phyloP scores from a whole-genome alignment of 176 grass and related monocot species.

The Zoysia japonica region DNA sequence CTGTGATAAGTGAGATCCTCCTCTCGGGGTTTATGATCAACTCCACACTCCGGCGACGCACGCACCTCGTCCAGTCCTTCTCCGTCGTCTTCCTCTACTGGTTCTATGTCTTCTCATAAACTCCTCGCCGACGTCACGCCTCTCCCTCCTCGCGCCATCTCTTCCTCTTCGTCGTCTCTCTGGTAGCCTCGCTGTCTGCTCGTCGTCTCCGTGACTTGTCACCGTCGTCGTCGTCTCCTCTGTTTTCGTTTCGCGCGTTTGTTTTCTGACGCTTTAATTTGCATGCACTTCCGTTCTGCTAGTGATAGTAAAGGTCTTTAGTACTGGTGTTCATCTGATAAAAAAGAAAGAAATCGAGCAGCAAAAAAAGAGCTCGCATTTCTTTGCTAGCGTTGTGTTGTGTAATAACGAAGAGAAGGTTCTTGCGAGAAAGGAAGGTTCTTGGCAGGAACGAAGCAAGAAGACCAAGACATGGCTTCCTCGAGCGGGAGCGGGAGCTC shows the following conservation, averaged over 20 bases:
- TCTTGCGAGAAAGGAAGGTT: conserved; percentile 34
- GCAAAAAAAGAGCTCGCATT: neutral
- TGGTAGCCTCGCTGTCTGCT: neutral
- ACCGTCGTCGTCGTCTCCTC: no score
- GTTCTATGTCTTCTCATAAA: conserved; percentile 99
- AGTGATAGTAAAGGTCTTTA: conserved; percentile 15
- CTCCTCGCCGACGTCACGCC: conserved; percentile 20
- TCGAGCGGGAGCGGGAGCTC: conserved; percentile 64
- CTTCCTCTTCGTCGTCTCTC: neutral
- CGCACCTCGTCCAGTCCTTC: conserved; percentile 97
- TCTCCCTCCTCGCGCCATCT: neutral
- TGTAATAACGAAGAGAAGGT: neutral
- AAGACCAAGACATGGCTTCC: conserved; percentile 57
- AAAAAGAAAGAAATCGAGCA: conserved; percentile 21
- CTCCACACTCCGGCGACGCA: conserved; percentile 86
- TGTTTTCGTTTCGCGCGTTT: neutral
- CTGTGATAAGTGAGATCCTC: conserved; percentile 98
- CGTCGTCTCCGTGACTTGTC: neutral
- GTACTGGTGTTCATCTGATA: neutral
- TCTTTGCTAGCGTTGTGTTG: neutral
- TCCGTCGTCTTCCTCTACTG: conserved; percentile 99
- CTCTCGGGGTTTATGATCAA: conserved; percentile 99
- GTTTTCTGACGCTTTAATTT: conserved; percentile 18
- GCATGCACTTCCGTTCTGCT: conserved; percentile 34
- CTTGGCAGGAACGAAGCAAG: neutral